Base-by-base conservation (phyloP, 208 protist species). In the Leishmania major region DNA sequence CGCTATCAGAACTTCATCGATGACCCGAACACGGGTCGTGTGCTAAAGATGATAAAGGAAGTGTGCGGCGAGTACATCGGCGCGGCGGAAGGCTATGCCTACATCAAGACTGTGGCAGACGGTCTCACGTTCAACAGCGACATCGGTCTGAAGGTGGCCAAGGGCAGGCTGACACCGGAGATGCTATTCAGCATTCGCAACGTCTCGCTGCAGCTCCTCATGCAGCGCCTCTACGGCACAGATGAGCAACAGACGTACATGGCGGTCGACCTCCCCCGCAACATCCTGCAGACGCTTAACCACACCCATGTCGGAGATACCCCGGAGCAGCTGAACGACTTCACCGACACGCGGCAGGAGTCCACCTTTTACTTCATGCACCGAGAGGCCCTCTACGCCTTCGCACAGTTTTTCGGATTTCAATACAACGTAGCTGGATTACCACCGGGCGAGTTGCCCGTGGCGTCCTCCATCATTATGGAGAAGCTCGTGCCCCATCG, bases 171-270 rank as follows among this genome's bases (percentile, higher is more conserved):
- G 3, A 87, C 83, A 28, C 79, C 73, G 0, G 82, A 94, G 37
- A 85, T 88, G 83, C 77, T 96, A 1, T 94, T 93, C 81, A 51
- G 69, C 59, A 90, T 95, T 57, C 91, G 93, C 31, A 93, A 93
- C 87, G 70, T 95, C 43, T 95, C 92, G 57, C 78, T 94, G 47
- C 83, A 88, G 77, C 82, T 96, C n/a, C 88, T 96, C 6, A 73
- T 96, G 75, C 87, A 91, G 67, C 90, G 91, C 40, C 90, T 96
- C 6, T 96, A 96, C 81, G 84, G 91, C 88, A 94, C 92, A 67
- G 92, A 96, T 57, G 93, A 94, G 84, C 93, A 96, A 77, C 90
- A 95, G 75, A 96, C 93, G 49, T 96, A 96, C 88, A 95, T 90
- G 15, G 87, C 90, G 8, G 92, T 94, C 62, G 91, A 96, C 82